phyloP scores from a whole-genome alignment of 2,329 filamentous ascomycete species.

The Dactylellina leptospora region DNA sequence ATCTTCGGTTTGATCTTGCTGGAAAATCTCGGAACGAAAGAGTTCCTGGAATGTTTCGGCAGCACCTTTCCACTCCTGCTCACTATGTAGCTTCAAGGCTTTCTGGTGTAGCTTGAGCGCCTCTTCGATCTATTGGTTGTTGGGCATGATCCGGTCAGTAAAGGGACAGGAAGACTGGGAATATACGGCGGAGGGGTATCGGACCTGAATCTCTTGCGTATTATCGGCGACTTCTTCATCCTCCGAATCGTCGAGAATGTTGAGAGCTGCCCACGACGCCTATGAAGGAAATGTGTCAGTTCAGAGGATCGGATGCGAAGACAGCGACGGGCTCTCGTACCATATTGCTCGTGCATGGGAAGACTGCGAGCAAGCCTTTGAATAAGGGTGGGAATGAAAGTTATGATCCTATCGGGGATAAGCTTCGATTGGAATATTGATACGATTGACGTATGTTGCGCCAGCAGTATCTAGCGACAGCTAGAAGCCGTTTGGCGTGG shows the following conservation, averaged over 20 bases:
- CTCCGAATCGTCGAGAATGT: slow-evolving; percentile 91
- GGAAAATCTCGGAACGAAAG: slow-evolving; percentile 90
- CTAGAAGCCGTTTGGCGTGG: background rate
- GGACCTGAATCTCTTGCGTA: slow-evolving; percentile 86
- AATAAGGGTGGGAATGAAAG: background rate
- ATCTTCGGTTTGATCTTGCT: slow-evolving; percentile 69
- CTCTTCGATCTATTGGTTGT: slow-evolving; percentile 76
- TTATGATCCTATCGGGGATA: too few species aligned
- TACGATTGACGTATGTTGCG: background rate
- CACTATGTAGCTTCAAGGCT: slow-evolving; percentile 88
- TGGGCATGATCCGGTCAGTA: slow-evolving; percentile 4
- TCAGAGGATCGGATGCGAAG: too few species aligned
- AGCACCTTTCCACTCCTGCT: slow-evolving; percentile 79
- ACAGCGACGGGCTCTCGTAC: too few species aligned
- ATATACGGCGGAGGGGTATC: background rate
- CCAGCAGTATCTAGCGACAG: background rate
- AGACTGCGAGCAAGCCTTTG: too few species aligned
- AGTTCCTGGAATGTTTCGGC: slow-evolving; percentile 81
- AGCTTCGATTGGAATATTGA: background rate
- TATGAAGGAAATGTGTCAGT: slow-evolving; percentile 11
- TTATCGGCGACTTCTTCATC: slow-evolving; percentile 91
- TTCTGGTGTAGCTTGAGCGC: slow-evolving; percentile 92
- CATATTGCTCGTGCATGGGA: too few species aligned
- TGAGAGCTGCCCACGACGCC: slow-evolving; percentile 82
- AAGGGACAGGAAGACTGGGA: slow-evolving; percentile 36